phyloP scores from a whole-genome alignment of 2,329 filamentous ascomycete species.

The Geoglossum cookeanum region DNA sequence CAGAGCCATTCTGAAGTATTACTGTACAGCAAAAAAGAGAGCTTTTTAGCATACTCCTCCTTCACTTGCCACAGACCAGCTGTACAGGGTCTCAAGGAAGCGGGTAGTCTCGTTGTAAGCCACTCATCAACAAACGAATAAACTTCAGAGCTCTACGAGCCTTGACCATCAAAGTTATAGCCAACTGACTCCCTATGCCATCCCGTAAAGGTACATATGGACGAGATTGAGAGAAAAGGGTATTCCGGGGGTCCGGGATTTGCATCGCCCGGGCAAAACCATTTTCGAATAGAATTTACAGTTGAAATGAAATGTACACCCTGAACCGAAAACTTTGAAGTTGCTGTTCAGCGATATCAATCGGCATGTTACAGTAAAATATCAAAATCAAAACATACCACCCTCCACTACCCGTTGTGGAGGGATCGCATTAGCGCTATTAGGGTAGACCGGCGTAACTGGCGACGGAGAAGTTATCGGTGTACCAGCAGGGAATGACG shows the following conservation, averaged over 20 bases:
- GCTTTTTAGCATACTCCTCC: background rate
- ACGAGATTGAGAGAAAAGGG: background rate
- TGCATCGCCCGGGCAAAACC: background rate
- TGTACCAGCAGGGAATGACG: background rate
- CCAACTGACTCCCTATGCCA: conserved; percentile 2
- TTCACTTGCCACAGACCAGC: background rate
- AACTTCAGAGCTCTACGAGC: background rate
- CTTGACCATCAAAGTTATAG: conserved; percentile 1
- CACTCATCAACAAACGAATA: background rate
- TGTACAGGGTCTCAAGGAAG: background rate
- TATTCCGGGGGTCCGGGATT: background rate
- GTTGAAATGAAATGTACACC: background rate
- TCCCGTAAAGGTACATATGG: background rate
- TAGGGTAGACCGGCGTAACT: background rate
- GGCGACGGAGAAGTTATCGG: conserved; percentile 6
- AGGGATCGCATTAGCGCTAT: background rate
- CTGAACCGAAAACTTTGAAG: background rate
- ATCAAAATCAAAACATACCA: conserved; percentile 1
- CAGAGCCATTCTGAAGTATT: background rate
- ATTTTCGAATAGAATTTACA: background rate
- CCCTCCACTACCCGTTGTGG: background rate
- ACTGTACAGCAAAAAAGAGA: background rate
- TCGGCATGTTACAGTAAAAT: background rate
- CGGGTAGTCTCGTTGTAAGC: background rate
- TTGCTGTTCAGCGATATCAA: background rate